phyloP scores from a whole-genome alignment of 1,139 yeast species.

The Nakaseomyces bracarensis region DNA sequence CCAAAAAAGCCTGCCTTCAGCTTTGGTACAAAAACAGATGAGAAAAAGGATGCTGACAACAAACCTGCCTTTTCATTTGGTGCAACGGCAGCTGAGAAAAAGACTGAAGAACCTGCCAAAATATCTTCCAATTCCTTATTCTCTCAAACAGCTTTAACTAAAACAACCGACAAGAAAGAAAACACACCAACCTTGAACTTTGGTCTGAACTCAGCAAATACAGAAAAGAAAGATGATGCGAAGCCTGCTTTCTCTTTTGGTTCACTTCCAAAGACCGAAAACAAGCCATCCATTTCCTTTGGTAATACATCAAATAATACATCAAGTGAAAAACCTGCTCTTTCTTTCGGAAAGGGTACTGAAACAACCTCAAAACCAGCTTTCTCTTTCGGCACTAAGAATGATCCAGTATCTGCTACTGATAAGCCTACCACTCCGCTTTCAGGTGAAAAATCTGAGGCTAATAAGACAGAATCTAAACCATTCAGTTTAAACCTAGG shows the following conservation, averaged over 20 bases:
- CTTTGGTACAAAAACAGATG: constrained; percentile 11
- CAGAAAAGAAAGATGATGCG: constrained; percentile 17
- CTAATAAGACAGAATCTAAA: constrained; percentile 14
- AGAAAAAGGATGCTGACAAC: constrained; percentile 5
- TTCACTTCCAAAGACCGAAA: neutral
- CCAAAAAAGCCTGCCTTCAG: constrained; percentile 8
- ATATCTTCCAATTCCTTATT: constrained; percentile 22
- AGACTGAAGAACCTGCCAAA: constrained; percentile 14
- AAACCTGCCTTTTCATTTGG: constrained; percentile 11
- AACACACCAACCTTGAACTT: constrained; percentile 24
- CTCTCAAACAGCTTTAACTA: constrained; percentile 16
- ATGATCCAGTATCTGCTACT: constrained; percentile 30
- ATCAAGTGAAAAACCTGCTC: constrained; percentile 7
- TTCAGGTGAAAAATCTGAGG: neutral
- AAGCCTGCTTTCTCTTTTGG: constrained; percentile 8
- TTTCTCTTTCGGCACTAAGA: constrained; percentile 20
- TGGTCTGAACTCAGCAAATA: constrained; percentile 18
- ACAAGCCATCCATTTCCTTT: constrained; percentile 6
- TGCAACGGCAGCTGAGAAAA: constrained; percentile 13
- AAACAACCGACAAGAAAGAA: constrained; percentile 16
- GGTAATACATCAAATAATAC: constrained; percentile 2
- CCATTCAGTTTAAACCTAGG: constrained; percentile 13
- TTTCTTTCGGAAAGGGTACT: constrained; percentile 15
- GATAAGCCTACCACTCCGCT: constrained; percentile 4
- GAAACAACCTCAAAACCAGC: constrained; percentile 7